A percentile compares a stretch with the other conserved stretches of the same genome.
These are phyloP conservation scores for Penicillium sp. DNA, from an alignment of 2,329 filamentous ascomycete genomes.

Conservation along the genomic window DNA sequence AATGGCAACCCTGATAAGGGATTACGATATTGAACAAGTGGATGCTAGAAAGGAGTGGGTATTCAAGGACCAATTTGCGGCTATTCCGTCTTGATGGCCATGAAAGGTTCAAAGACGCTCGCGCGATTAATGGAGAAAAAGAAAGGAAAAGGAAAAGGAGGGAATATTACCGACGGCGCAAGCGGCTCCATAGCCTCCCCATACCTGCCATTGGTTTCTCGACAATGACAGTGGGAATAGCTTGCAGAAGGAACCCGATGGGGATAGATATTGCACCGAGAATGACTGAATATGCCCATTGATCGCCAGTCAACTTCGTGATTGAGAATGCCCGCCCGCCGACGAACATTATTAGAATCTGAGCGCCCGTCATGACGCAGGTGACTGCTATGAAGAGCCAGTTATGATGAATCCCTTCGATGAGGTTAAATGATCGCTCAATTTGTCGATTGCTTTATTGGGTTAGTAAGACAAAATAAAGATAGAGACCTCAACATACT, in stretches of 20 bases:
- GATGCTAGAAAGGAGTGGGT: slow-evolving; percentile 10
- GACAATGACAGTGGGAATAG: background rate
- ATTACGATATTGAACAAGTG: slow-evolving; percentile 28
- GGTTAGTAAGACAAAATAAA: background rate
- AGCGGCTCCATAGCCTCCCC: background rate
- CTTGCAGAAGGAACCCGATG: slow-evolving; percentile 28
- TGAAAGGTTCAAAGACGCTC: background rate
- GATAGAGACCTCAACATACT: slow-evolving; percentile 26
- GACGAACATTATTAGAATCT: slow-evolving; percentile 51
- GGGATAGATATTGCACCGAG: slow-evolving; percentile 45
- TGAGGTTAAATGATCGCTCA: slow-evolving; percentile 55
- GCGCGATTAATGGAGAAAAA: background rate
- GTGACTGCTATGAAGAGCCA: slow-evolving; percentile 52
- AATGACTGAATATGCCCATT: slow-evolving; percentile 50
- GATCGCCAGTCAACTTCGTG: slow-evolving; percentile 41
- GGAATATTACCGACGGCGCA: background rate
- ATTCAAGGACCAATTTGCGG: background rate
- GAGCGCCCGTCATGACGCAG: slow-evolving; percentile 49
- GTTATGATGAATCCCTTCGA: slow-evolving; percentile 51
- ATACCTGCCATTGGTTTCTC: slow-evolving; percentile 2
- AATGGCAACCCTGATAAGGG: slow-evolving; percentile 25
- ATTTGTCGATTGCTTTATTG: slow-evolving; percentile 46
- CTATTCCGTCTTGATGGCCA: background rate
- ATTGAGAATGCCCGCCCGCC: slow-evolving; percentile 50
- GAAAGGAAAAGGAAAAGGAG: background rate